Conservation (phyloP, 768 basidiomycete species). For the Lepiota subincarnata region DNA sequence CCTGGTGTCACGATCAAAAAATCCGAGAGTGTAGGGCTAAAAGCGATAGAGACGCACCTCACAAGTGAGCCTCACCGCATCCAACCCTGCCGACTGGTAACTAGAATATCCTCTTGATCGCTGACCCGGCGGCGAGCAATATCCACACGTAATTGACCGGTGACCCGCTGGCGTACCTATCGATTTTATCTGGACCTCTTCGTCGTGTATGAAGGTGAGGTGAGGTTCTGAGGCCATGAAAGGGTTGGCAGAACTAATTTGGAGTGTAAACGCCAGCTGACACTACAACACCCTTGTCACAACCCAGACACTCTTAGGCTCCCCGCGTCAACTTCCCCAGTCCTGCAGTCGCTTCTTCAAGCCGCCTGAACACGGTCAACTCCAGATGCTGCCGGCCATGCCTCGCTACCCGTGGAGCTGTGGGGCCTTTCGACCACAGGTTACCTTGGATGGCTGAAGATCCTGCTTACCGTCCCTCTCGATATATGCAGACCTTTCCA, state of each 20-base stretch:
- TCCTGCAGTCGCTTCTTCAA: neutral
- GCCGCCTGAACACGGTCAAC: no score
- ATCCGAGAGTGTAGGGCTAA: neutral
- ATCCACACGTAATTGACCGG: constrained; percentile 53
- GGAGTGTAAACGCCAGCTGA: no score
- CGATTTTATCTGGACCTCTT: constrained; percentile 25
- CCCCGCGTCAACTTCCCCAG: no score
- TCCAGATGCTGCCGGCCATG: no score
- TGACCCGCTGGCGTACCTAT: constrained; percentile 33
- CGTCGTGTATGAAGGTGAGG: neutral
- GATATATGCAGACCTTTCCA: no score
- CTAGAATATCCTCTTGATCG: constrained; percentile 39
- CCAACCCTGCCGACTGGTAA: constrained; percentile 44
- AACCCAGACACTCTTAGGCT: no score
- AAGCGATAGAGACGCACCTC: constrained; percentile 29
- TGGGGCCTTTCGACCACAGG: no score
- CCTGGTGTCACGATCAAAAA: constrained; percentile 32
- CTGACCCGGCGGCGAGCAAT: constrained; percentile 56
- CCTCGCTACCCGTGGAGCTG: no score
- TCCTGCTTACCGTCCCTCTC: no score
- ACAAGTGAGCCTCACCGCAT: constrained; percentile 50
- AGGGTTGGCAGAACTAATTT: neutral
- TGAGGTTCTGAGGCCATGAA: constrained; percentile 7
- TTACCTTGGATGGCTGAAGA: no score
- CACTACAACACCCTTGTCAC: no score